Percentiles rank a stretch among this genome's conserved stretches.
phyloP scores from a whole-genome alignment of 2,329 filamentous ascomycete genomes.

The Trichoderma sp. region DNA sequence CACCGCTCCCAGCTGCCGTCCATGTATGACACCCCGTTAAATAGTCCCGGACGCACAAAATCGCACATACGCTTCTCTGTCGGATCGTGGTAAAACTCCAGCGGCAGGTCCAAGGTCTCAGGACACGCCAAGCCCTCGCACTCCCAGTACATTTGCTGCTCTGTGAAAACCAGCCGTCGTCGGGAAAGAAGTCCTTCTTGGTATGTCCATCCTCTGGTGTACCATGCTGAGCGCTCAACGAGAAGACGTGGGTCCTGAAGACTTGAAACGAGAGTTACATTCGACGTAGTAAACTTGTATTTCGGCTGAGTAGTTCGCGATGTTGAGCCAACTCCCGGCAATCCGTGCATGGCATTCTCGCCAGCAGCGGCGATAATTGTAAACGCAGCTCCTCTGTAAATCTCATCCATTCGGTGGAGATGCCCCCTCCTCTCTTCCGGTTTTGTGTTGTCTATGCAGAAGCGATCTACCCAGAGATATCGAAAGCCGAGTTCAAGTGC shows the following conservation, averaged over 20 bases:
- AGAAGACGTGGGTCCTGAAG: constrained; percentile 39
- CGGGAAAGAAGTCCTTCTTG: constrained; percentile 45
- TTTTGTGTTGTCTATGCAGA: constrained; percentile 40
- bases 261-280: constrained; percentile 42
- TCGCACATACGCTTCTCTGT: constrained; percentile 43
- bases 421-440: constrained; percentile 38
- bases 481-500: constrained; percentile 40
- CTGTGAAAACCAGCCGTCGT: constrained; percentile 45
- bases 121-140: constrained; percentile 46
- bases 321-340: constrained; percentile 42
- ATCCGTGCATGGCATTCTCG: constrained; percentile 40
- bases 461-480: constrained; percentile 47
- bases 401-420: constrained; percentile 44
- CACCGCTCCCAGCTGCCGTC: constrained; percentile 44
- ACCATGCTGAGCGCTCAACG: constrained; percentile 42
- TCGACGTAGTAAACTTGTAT: constrained; percentile 40
- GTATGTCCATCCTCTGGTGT: constrained; percentile 46
- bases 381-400: constrained; percentile 42
- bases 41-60: constrained; percentile 42
- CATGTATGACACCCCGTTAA: constrained; percentile 43
- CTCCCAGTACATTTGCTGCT: constrained; percentile 47
- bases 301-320: constrained; percentile 38
- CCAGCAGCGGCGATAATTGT: constrained; percentile 48
- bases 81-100: constrained; percentile 40
- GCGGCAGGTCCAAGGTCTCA: constrained; percentile 40